These are phyloP conservation scores for Aspergillus funiculosus DNA, from an alignment of 495 filamentous ascomycete species.

Conservation along the genomic window DNA sequence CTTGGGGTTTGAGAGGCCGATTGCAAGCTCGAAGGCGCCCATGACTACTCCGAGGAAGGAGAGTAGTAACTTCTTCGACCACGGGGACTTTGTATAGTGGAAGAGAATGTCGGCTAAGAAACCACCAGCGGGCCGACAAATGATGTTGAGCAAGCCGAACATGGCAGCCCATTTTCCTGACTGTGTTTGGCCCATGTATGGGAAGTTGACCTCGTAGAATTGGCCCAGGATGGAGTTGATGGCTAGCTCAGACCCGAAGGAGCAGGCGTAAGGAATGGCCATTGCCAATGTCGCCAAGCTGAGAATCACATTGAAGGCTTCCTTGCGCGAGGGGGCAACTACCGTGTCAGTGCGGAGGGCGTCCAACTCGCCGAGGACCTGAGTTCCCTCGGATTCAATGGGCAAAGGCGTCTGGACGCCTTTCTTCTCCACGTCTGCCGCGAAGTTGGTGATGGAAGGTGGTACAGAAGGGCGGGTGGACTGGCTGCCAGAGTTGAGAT, in stretches of 20 bases:
- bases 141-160: conserved; percentile 82
- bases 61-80: conserved; percentile 73
- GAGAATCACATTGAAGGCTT: conserved; percentile 52
- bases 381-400: conserved; percentile 44
- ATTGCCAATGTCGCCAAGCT: conserved; percentile 64
- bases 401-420: conserved; percentile 27
- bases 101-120: conserved; percentile 70
- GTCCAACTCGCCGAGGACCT: conserved; percentile 49
- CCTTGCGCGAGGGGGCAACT: conserved; percentile 57
- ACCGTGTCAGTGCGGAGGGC: conserved; percentile 54
- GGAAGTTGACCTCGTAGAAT: conserved; percentile 78
- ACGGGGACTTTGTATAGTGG: conserved; percentile 52
- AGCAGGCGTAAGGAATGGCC: conserved; percentile 70
- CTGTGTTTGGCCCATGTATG: conserved; percentile 62
- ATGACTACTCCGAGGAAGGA: conserved; percentile 56
- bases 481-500: conserved; percentile 41
- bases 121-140: conserved; percentile 70
- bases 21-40: conserved; percentile 62
- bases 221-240: conserved; percentile 77
- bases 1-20: conserved; percentile 61
- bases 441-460: conserved; percentile 39
- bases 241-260: conserved; percentile 79
- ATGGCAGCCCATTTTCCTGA: conserved; percentile 78
- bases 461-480: conserved; percentile 28
- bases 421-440: conserved; percentile 38